Evolutionary conservation across 2,329 filamentous ascomycete genomes (phyloP), one percentile per base, ranked within the genome.

Genomic region (Paraconiothyrium sp.): DNA sequence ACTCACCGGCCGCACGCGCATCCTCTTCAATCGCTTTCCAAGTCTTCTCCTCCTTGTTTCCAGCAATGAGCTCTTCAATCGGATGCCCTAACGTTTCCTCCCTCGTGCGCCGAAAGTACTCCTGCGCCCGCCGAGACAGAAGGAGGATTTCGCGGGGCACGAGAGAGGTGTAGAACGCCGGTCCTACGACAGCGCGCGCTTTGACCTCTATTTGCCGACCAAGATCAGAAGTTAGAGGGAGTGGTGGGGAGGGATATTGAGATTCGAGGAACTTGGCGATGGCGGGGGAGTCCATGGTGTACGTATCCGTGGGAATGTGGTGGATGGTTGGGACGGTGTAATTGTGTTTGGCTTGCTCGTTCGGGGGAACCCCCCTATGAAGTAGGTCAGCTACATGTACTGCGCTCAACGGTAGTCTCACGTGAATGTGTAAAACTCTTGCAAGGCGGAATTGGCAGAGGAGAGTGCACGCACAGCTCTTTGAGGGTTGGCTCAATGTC

Each of bases 251-350:
- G 10, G 79, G 78, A 62, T 83, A 82, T 6, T 72, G 79, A 6
- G 74, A 68, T 57, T 81, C 79, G 48, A 82, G 72, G 62, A 83
- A 82, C 41, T 76, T 64, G 1, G 79, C 69, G 67, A 83, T 82
- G 37, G 69, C 64, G 11, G 52, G 52, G 3, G 81, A 82, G 63
- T 80, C 80, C 78, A 81, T 81, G 10, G 82, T 69, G 66, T 76
- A 76, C 24, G 65, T 79, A 66, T 77, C 71, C 54, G 64, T 80
- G 22, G 79, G 73, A 11, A 80, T 49, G 60, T 82, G 80, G 1
- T 79, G 74, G 64, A 82, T 81, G 10, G 76, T 69, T 0, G 81
- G 81, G 43, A 82, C 79, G 0, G 79, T 82, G 70, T 81, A 81
- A 68, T 74, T 76, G 46, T 46, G n/a, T 62, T 72, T 76, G 43